Base-by-base conservation (phyloP, 768 basidiomycete species). In the Auriculariales sp. region DNA sequence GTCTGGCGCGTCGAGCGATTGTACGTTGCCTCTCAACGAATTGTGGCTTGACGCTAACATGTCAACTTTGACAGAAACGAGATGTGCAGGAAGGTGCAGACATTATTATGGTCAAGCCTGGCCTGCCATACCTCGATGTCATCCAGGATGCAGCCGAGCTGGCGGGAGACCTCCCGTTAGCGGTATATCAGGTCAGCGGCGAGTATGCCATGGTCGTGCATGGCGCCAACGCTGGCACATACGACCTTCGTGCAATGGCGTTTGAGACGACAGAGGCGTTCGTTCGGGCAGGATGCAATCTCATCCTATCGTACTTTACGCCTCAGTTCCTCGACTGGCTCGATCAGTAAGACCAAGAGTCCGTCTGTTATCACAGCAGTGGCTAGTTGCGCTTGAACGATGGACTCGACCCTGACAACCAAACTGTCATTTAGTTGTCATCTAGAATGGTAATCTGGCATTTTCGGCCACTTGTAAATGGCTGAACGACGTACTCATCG, bases 91-190 rank as follows among this genome's bases (percentile, higher is more conserved):
- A 98, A 69, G 95, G 95, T 17, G 95, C 95, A 15, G 95, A 99
- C 61, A 88, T 99, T 59, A 80, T 99, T 62, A 98, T 99, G 93
- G 91, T 99, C 62, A 99, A 99, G 62, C 95, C 95, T 17, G 76
- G 91, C 0, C 66, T 98, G 53, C 93, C 95, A 0, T 98, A 98
- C 68, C 86, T 98, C 47, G 95, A 99, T 66, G 83, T 98, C 66
- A 85, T 99, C 56, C 75, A 85, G 28, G 90, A 95, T 59, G 90
- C 89, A 14, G 77, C 81, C 3, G 66, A 79, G 56, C 73, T 95
- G 35, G 81, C 87, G 4, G 78, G 78, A 0, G 81, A 94, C 60
- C 83, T 88, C 58, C 94, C 94, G 2, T 72, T 95, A n/a, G 95
- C 95, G 0, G 90, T 87, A 59, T 99, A 98, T 64, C 88, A 93